A percentile compares a stretch with the other conserved stretches of the same genome.
Evolutionary conservation across 257 asterid species (phyloP).

Genomic region (Solanum tacnaense): DNA sequence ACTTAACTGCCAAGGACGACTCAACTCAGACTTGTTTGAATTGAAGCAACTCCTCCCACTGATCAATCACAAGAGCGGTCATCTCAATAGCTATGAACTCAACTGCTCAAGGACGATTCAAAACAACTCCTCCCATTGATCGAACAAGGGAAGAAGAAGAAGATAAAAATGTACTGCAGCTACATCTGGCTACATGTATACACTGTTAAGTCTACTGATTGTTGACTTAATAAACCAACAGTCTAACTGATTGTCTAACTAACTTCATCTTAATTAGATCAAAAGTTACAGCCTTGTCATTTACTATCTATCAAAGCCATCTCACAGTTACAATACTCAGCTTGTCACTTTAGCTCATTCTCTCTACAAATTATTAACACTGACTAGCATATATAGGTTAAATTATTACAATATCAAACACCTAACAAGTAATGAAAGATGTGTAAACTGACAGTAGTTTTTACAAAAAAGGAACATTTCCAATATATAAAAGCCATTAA

Average conservation of each 20-base stretch:
- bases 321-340: background rate
- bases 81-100: background rate
- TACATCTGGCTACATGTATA: background rate
- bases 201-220: background rate
- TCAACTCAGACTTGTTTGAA: background rate
- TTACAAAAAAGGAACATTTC: background rate
- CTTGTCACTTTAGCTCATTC: background rate
- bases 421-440: background rate
- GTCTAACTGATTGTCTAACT: background rate
- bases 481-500: background rate
- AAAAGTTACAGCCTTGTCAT: background rate
- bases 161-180: background rate
- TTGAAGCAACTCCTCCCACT: background rate
- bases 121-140: background rate
- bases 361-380: background rate
- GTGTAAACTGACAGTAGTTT: background rate
- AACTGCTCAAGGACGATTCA: background rate
- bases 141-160: background rate
- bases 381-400: background rate
- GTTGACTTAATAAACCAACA: background rate
- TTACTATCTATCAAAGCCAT: background rate
- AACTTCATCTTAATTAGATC: background rate
- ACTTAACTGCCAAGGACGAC: background rate
- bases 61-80: background rate
- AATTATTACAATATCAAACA: background rate